Conservation (phyloP, 2,329 filamentous ascomycete genomes). For the Capronia americana region DNA sequence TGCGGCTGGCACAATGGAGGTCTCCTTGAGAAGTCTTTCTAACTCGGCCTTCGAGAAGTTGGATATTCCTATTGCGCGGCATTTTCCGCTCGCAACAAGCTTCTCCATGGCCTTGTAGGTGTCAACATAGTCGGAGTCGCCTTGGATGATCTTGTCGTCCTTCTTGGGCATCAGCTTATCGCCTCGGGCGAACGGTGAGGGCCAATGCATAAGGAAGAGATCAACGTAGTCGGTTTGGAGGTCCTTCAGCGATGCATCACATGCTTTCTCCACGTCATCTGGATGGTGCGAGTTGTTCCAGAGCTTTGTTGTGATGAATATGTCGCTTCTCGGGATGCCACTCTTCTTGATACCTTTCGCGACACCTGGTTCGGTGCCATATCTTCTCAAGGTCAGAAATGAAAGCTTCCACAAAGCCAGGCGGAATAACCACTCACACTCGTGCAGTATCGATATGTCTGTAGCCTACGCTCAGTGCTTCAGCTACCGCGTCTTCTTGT, state of each 20-base stretch:
- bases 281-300: constrained; percentile 70
- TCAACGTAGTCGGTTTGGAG: constrained; percentile 72
- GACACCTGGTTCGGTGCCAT: constrained; percentile 70
- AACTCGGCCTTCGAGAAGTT: constrained; percentile 60
- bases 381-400: constrained; percentile 45
- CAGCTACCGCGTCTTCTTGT: constrained; percentile 57
- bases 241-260: constrained; percentile 66
- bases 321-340: constrained; percentile 66
- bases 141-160: constrained; percentile 51
- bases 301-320: constrained; percentile 72
- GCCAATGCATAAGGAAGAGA: constrained; percentile 73
- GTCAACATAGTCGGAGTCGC: constrained; percentile 57
- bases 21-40: constrained; percentile 54
- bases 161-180: constrained; percentile 55
- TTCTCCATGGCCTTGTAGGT: constrained; percentile 60
- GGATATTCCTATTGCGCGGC: constrained; percentile 59
- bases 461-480: constrained; percentile 48
- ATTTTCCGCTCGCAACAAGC: constrained; percentile 50
- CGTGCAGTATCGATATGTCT: constrained; percentile 52
- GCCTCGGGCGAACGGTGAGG: constrained; percentile 60
- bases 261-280: constrained; percentile 67
- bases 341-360: constrained; percentile 69
- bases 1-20: constrained; percentile 54
- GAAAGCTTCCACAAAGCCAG: not conserved
- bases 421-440: constrained; percentile 44